Percentiles rank a stretch among this genome's conserved stretches.
Conservation (phyloP, 768 basidiomycete species). For the Pleurotus salmoneostramineus region DNA sequence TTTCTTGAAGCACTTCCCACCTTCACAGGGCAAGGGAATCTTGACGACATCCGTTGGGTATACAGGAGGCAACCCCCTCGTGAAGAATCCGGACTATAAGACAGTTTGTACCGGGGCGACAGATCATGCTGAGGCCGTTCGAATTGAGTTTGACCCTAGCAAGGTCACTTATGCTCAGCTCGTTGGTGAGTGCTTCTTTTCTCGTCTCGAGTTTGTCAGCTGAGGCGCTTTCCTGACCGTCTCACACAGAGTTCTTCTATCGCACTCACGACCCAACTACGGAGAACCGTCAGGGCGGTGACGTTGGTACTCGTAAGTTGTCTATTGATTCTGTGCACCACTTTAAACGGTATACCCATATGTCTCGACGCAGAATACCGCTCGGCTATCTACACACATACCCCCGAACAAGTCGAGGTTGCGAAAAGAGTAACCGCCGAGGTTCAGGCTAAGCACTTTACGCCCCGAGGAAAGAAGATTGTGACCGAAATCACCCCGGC, state of each 20-base stretch:
- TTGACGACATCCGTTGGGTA: conserved; percentile 75
- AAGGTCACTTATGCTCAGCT: conserved; percentile 81
- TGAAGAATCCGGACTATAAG: conserved; percentile 59
- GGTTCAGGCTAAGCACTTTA: conserved; percentile 81
- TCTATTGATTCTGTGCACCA: neutral
- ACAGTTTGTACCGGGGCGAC: conserved; percentile 80
- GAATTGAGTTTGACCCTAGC: conserved; percentile 80
- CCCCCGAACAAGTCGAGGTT: conserved; percentile 63
- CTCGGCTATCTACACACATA: conserved; percentile 83
- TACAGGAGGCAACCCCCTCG: conserved; percentile 62
- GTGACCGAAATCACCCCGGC: conserved; percentile 72
- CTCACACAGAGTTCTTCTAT: conserved; percentile 79
- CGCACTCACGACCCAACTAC: conserved; percentile 93
- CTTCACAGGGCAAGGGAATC: conserved; percentile 68
- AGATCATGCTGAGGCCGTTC: conserved; percentile 84
- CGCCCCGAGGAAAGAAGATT: conserved; percentile 67
- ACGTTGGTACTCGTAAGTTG: conserved; percentile 71
- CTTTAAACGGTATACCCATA: neutral
- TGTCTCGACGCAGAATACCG: conserved; percentile 68
- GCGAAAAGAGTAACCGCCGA: conserved; percentile 79
- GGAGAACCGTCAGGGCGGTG: conserved; percentile 71
- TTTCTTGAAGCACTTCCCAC: conserved; percentile 76
- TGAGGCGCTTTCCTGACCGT: neutral
- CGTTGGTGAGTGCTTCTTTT: conserved; percentile 55
- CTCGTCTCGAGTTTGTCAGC: neutral